Evolutionary conservation across 1,139 yeast genomes (phyloP), one percentile per base, ranked within the genome.

Genomic region (Yamadazyma conglobata): DNA sequence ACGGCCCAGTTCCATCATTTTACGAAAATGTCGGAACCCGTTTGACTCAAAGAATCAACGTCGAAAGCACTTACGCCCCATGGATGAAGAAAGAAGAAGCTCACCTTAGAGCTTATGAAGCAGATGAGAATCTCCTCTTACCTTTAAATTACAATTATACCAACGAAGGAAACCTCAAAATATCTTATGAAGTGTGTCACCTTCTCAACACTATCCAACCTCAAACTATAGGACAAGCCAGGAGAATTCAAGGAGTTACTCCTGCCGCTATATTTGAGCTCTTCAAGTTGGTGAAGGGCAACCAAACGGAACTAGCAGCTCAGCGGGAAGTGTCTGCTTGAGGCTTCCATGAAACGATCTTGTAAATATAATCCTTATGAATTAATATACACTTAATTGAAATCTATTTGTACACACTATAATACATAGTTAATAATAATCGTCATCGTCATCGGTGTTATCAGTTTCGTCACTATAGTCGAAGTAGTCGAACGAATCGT

Each of bases 211-310:
- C 73, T 5, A 76, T 87, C 10, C 83, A 86, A 40, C 98, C 98
- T 0, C 76, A 75, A 34, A 91, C 96, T 0, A 76, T 91, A 29
- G 97, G 97, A 0, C 97, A 91, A 52, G 97, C 97, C 0, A 71
- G 95, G 49, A 70, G 97, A 44, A 83, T 89, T 11, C 95, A 91
- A 49, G 97, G 98, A 0, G 80, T 91, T 1, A 91, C 97, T 0
- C 96, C 97, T 0, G 86, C 88, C 2, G 82, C 89, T 0, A 62
- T 81, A 3, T 81, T 81, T 46, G 88, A 81, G 44, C 64, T 83
- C 24, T 81, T 76, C 42, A 66, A 64, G 37, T 48, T 69, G 32
- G 71, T 66, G 4, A 58, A 52, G 34, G 54, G 57, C 6, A 50
- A 46, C 15, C 68, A 60, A 38, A 35, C 11, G 2, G 41, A 41